phyloP scores from a whole-genome alignment of 2,329 filamentous ascomycete genomes.

The Hypoxylon sp. region DNA sequence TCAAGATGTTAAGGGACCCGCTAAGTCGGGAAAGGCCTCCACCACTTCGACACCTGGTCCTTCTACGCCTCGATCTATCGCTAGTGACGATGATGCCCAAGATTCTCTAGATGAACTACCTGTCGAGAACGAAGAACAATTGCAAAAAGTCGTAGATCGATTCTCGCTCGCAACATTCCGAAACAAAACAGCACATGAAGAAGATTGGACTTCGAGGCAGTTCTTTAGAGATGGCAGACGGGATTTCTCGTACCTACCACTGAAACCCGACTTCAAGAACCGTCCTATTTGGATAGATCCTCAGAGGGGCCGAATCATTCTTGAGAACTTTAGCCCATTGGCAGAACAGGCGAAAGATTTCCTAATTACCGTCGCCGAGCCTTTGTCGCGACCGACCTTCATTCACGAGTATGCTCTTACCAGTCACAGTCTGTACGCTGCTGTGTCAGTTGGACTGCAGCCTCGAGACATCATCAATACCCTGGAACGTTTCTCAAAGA shows the following conservation, averaged over 20 bases:
- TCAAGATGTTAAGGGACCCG: slow-evolving; percentile 61
- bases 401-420: slow-evolving; percentile 96
- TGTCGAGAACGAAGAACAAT: slow-evolving; percentile 67
- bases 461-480: slow-evolving; percentile 92
- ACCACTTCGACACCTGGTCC: slow-evolving; percentile 73
- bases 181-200: slow-evolving; percentile 60
- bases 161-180: slow-evolving; percentile 70
- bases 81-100: slow-evolving; percentile 64
- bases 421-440: slow-evolving; percentile 93
- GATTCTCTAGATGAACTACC: slow-evolving; percentile 59
- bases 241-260: slow-evolving; percentile 85
- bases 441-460: slow-evolving; percentile 92
- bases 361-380: slow-evolving; percentile 95
- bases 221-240: slow-evolving; percentile 61
- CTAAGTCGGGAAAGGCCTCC: slow-evolving; percentile 71
- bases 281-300: slow-evolving; percentile 96
- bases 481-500: slow-evolving; percentile 90
- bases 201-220: slow-evolving; percentile 61
- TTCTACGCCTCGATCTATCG: slow-evolving; percentile 71
- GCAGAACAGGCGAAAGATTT: slow-evolving; percentile 93
- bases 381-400: slow-evolving; percentile 88
- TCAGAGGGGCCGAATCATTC: slow-evolving; percentile 85
- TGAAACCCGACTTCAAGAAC: slow-evolving; percentile 91
- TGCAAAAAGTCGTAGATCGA: slow-evolving; percentile 72
- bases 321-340: slow-evolving; percentile 93